These are phyloP conservation scores for Rhizopogon vinicolor DNA, from an alignment of 768 basidiomycete species.

Conservation along the genomic window DNA sequence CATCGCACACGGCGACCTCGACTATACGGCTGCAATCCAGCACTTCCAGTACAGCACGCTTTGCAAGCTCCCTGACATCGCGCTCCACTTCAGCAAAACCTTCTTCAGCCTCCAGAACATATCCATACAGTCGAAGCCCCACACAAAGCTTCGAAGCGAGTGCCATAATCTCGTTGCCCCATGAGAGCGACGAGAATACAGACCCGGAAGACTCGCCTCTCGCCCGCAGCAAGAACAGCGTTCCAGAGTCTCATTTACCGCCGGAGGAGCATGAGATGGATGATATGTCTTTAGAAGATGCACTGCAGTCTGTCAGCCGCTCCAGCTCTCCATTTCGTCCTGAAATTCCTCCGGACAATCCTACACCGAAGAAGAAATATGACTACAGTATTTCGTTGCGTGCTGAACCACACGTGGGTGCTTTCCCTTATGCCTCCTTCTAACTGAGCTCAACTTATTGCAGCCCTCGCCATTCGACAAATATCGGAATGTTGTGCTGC, in stretches of 20 bases:
- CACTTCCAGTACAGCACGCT: slow-evolving; percentile 45
- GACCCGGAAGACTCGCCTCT: slow-evolving; percentile 33
- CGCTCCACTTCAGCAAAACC: slow-evolving; percentile 31
- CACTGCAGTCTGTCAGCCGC: slow-evolving; percentile 51
- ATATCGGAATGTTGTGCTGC: slow-evolving; percentile 58
- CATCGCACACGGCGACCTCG: slow-evolving; percentile 45
- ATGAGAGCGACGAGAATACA: slow-evolving; percentile 28
- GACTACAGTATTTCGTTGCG: slow-evolving; percentile 59
- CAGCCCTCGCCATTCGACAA: slow-evolving; percentile 61
- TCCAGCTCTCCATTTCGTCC: slow-evolving; percentile 44
- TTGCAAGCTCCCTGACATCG: slow-evolving; percentile 49
- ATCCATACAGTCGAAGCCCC: slow-evolving; percentile 22
- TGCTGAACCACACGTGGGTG: slow-evolving; percentile 55
- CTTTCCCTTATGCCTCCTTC: neutral
- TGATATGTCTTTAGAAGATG: slow-evolving; percentile 50
- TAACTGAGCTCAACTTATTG: neutral
- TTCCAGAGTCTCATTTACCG: slow-evolving; percentile 50
- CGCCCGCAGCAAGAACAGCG: slow-evolving; percentile 43
- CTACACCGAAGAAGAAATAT: slow-evolving; percentile 44
- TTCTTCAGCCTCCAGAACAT: slow-evolving; percentile 31
- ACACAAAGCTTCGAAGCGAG: slow-evolving; percentile 58
- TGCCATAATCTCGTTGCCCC: slow-evolving; percentile 50
- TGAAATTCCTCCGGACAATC: slow-evolving; percentile 27
- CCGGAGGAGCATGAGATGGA: slow-evolving; percentile 41
- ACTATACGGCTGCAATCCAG: slow-evolving; percentile 47